phyloP scores from a whole-genome alignment of 257 asterid species.

The Primulina eburnea region DNA sequence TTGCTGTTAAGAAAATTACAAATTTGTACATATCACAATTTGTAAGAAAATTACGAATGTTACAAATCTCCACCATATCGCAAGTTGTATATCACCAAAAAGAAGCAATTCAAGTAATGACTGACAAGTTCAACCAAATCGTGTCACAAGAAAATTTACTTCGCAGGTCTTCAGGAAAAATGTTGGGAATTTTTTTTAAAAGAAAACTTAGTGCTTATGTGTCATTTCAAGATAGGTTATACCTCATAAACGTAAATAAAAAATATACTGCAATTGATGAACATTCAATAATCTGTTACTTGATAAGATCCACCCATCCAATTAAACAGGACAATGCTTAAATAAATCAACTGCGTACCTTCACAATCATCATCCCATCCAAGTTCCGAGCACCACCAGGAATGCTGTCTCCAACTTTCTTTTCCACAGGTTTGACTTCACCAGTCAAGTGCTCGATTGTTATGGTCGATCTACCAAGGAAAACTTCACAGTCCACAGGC shows the following conservation, averaged over 20 bases:
- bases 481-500: constrained; percentile 95
- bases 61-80: background rate
- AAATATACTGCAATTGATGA: background rate
- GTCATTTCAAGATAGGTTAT: constrained; percentile 14
- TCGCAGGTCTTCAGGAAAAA: constrained; percentile 16
- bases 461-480: constrained; percentile 88
- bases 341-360: constrained; percentile 44
- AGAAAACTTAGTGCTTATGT: background rate
- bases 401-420: constrained; percentile 78
- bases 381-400: constrained; percentile 98
- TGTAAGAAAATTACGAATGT: no score
- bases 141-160: constrained; percentile 7
- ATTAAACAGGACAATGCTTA: background rate
- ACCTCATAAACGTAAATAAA: background rate
- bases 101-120: constrained; percentile 6
- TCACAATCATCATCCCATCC: constrained; percentile 96
- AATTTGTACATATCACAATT: no score
- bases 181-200: background rate
- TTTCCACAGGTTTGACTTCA: constrained; percentile 84
- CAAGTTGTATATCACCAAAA: constrained; percentile 12
- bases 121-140: background rate
- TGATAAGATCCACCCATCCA: background rate
- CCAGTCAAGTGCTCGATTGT: constrained; percentile 97
- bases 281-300: background rate
- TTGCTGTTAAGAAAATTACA: no score